Base-by-base conservation (phyloP, 1,284 basidiomycete species). In the Cutaneotrichosporon cutaneum region DNA sequence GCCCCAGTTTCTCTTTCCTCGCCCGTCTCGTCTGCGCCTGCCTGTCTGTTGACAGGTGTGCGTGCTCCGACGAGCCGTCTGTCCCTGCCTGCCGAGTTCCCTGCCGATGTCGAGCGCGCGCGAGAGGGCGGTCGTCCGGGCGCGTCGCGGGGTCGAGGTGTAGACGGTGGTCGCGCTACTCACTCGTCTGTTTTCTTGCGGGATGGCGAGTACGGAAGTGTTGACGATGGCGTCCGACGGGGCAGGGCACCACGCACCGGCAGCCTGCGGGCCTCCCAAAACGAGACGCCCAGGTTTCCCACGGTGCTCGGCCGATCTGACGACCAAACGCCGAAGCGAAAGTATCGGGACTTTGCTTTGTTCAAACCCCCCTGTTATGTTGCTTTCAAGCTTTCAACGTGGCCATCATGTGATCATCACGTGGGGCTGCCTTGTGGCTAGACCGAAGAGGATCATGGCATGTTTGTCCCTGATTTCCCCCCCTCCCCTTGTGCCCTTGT, bases 1-100 rank as follows among this genome's bases (percentile, higher is more conserved):
- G 74, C 74, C 75, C 75, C 75, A 68, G 66, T 72, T 58, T 72
- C 53, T 75, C 75, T 70, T 65, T 74, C 73, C 73, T 77, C 54
- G 75, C 63, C 63, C 60, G 53, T 27, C 68, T 57, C 26, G 22
- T 47, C 24, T 47, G 45, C 45, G 45, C 45, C 22, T 32, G n/a
- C 44, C 10, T 32, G 24, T 51, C 26, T 27, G 13, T 10, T 18
- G 48, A 30, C 26, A 61, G 72, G 2, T 35, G n/a, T 11, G 24
- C 33, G 33, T 21, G 21, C 21, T n/a, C 50, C 27, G n/a, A 3
- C 33, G 9, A 21, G 32, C 24, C 13, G 6, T 4, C 18, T 18
- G 26, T 18, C 48, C n/a, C 26, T 4, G 26, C 24, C 24, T 30
- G 13, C 32, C 48, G 48, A 26, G 6, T n/a, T 32, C 8, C 26